Base-by-base conservation (phyloP, 1,284 basidiomycete genomes). In the Agaricales sp. region DNA sequence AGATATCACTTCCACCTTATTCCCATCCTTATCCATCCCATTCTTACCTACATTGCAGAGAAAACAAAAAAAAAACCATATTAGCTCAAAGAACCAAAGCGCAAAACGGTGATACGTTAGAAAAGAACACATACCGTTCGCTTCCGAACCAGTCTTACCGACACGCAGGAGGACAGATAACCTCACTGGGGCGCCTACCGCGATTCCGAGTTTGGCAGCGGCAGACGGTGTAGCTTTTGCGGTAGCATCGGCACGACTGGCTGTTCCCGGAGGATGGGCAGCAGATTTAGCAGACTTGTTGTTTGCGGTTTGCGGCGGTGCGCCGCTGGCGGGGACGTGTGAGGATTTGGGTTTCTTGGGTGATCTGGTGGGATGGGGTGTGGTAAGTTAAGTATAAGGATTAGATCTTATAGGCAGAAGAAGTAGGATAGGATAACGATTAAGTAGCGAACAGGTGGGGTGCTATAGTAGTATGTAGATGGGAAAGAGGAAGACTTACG, bases 401-500 rank as follows among this genome's bases (percentile, higher is more conserved):
- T 37, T 37, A 16, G 16, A 16, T 12, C 41, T 11, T 11, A 43
- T 12, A 18, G 11, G 41, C 19, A 43, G 13, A 41, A 41, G 39
- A 41, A 4, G 39, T 20, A n/a, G n/a, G n/a, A n/a, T n/a, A n/a
- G 39, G 18, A 41, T 18, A 30, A 30, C 26, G 26, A 30, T 30
- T 6, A 30, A 14, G 14, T 6, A 30, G 26, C 14, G 26, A 30
- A 30, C 6, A 6, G 26, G 6, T 30, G 6, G 26, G 14, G 26
- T 6, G n/a, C n/a, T n/a, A n/a, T 14, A 14, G 41, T 2, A 45
- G 35, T 21, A 18, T 25, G 22, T 50, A 50, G 24, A 50, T 23
- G 35, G n/a, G 35, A 46, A 12, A 48, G 48, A 2, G 1, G 51
- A 4, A 22, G 39, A 48, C 41, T n/a, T 12, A 61, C 74, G 50